Conservation (phyloP, 176 grass and related monocot genomes). For the barley (Hordeum vulgare) region DNA sequence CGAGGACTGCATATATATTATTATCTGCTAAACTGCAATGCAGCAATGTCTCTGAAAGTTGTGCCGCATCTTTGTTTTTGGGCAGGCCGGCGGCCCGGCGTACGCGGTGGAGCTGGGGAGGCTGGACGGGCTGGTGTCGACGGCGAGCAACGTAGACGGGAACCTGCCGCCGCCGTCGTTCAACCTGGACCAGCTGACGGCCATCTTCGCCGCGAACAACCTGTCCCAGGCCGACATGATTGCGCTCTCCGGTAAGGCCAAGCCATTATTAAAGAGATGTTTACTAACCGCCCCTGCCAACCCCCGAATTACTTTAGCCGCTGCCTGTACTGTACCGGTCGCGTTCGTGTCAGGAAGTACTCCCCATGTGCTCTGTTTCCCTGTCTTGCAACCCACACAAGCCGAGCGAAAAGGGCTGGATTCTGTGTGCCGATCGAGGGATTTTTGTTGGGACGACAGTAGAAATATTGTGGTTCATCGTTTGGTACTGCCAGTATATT, state of each 20-base stretch:
- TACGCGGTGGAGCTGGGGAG: conserved; percentile 79
- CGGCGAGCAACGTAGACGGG: conserved; percentile 49
- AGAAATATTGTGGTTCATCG: not conserved
- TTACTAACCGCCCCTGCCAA: not conserved
- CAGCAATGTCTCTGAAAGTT: not conserved
- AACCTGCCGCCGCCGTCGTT: conserved; percentile 66
- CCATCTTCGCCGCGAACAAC: conserved; percentile 66
- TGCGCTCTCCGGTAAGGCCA: conserved; percentile 79
- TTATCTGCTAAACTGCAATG: not conserved
- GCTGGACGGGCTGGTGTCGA: conserved; percentile 82
- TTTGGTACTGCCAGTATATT: not conserved
- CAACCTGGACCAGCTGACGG: conserved; percentile 63
- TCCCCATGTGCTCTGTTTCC: conserved; percentile 6
- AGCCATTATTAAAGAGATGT: not conserved
- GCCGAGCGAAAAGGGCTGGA: conserved; percentile 16
- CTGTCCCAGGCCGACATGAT: conserved; percentile 89
- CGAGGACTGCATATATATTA: not conserved
- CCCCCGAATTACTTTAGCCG: not conserved
- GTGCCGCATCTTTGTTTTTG: not conserved
- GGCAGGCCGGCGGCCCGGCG: conserved; percentile 65
- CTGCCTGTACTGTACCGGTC: not conserved
- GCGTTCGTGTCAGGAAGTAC: not conserved
- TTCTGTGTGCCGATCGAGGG: not conserved
- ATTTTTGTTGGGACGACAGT: not conserved
- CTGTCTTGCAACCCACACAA: conserved; percentile 6